Evolutionary conservation across 2,329 filamentous ascomycete genomes (phyloP).

Genomic region (Fusarium pilosicola): DNA sequence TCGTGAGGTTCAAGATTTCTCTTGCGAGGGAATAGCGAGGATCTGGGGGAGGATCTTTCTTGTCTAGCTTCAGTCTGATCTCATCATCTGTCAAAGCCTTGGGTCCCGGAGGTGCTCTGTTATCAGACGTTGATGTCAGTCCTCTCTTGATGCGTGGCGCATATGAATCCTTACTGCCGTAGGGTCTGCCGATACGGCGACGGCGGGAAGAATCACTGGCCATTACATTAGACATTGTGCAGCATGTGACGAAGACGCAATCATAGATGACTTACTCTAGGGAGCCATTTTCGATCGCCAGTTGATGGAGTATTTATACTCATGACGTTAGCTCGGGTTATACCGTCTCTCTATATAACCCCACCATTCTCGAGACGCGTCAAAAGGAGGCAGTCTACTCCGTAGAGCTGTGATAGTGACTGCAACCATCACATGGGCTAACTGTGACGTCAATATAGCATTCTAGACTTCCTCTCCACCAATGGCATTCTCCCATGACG

Average conservation of each 20-base stretch:
- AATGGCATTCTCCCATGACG: not conserved
- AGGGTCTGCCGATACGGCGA: not conserved
- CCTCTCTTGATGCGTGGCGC: not conserved
- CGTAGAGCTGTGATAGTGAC: not conserved
- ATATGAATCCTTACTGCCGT: not conserved
- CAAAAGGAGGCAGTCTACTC: not conserved
- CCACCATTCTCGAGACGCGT: not conserved
- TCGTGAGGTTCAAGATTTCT: not conserved
- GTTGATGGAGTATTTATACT: not conserved
- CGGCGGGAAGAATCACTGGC: not conserved
- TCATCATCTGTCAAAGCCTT: not conserved
- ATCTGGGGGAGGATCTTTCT: not conserved
- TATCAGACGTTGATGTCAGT: not conserved
- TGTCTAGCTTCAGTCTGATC: not conserved
- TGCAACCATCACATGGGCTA: not conserved
- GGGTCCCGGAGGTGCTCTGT: not conserved
- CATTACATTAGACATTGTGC: not conserved
- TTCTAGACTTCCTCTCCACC: not conserved
- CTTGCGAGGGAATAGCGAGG: not conserved
- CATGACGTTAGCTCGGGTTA: not conserved
- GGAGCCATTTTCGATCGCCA: accelerated
- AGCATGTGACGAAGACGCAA: not conserved
- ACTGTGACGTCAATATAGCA: not conserved
- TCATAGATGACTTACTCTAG: not conserved
- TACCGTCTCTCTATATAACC: not conserved